phyloP scores from a whole-genome alignment of 129 eudicot species.

The Dittrichia graveolens region DNA sequence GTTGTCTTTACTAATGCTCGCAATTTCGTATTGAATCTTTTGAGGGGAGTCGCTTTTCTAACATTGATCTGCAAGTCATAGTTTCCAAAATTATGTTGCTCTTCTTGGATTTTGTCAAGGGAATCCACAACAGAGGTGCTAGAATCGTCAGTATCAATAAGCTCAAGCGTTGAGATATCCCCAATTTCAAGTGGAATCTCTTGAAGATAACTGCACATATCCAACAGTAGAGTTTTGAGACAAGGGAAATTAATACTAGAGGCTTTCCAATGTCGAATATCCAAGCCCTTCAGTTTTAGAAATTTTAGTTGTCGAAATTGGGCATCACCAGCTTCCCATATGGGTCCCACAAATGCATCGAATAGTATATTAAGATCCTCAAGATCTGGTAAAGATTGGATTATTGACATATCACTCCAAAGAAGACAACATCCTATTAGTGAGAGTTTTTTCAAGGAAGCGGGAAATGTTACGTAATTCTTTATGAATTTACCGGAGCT shows the following conservation, averaged over 20 bases:
- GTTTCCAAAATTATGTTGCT: conserved; percentile 24
- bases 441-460: conserved; percentile 33
- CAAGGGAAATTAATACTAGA: conserved; percentile 28
- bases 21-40: no score
- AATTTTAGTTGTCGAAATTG: conserved; percentile 37
- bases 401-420: conserved; percentile 36
- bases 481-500: no score
- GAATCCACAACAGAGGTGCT: conserved; percentile 1
- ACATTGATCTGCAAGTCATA: conserved; percentile 17
- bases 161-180: conserved; percentile 28
- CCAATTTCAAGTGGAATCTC: conserved; percentile 34
- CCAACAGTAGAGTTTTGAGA: conserved; percentile 26
- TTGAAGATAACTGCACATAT: conserved; percentile 18
- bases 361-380: conserved; percentile 38
- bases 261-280: conserved; percentile 26
- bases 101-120: not conserved
- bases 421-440: conserved; percentile 15
- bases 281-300: conserved; percentile 19
- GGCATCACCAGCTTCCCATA: conserved; percentile 35
- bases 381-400: conserved; percentile 47
- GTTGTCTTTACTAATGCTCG: no score
- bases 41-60: no score
- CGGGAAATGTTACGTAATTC: conserved; percentile 26
- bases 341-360: conserved; percentile 40
- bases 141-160: conserved; percentile 13